Conservation (phyloP, 495 filamentous ascomycete species). For the Lindgomyces ingoldianus region DNA sequence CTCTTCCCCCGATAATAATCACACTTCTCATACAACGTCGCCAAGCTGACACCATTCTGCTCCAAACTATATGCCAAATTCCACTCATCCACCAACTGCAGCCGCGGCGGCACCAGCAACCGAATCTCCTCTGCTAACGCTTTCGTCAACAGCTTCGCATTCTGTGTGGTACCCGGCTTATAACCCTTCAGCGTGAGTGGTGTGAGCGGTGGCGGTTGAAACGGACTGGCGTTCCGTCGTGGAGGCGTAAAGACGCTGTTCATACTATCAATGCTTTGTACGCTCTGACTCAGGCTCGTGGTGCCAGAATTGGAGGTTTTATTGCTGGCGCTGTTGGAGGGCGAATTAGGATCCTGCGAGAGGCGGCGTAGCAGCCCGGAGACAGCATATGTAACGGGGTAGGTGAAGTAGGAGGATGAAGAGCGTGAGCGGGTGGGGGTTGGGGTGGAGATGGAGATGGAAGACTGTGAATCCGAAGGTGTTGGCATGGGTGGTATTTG, state of each 20-base stretch:
- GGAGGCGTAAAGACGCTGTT: slow-evolving; percentile 45
- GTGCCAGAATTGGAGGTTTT: slow-evolving; percentile 18
- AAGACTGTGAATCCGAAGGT: slow-evolving; percentile 27
- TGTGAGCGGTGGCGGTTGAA: slow-evolving; percentile 51
- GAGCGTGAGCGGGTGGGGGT: too few relatives aligned
- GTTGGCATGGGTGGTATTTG: slow-evolving; percentile 29
- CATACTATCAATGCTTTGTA: slow-evolving; percentile 30
- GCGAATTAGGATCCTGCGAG: slow-evolving; percentile 36
- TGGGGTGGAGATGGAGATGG: slow-evolving; percentile 11
- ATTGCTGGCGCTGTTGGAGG: background rate
- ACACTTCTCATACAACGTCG: slow-evolving; percentile 81
- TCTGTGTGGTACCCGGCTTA: slow-evolving; percentile 35
- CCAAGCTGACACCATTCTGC: slow-evolving; percentile 83
- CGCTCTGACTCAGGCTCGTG: slow-evolving; percentile 27
- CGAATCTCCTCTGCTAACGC: slow-evolving; percentile 91
- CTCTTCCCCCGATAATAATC: slow-evolving; percentile 63
- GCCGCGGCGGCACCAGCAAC: slow-evolving; percentile 77
- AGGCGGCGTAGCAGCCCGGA: slow-evolving; percentile 44
- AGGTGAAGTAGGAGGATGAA: slow-evolving; percentile 43
- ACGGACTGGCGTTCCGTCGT: slow-evolving; percentile 44
- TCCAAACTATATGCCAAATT: slow-evolving; percentile 85
- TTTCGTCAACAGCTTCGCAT: slow-evolving; percentile 58
- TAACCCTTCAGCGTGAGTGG: slow-evolving; percentile 45
- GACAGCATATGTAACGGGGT: slow-evolving; percentile 44
- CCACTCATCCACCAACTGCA: slow-evolving; percentile 89